Evolutionary conservation across 495 filamentous ascomycete genomes (phyloP).

Genomic region (Trichoderma parareesei): DNA sequence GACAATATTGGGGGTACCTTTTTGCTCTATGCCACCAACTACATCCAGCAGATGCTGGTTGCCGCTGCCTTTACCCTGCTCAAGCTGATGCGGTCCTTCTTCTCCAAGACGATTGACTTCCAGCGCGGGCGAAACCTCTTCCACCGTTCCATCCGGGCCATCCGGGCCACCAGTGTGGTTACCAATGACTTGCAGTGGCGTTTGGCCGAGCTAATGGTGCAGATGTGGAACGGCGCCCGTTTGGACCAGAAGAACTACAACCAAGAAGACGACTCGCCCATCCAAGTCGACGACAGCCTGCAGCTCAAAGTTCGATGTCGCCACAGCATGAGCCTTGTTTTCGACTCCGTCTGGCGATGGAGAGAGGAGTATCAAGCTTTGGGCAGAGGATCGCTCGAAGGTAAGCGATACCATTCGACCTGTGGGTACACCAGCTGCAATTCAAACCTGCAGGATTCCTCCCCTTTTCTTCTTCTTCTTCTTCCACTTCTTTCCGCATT

Average conservation of each 20-base stretch:
- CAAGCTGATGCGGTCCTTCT: constrained; percentile 80
- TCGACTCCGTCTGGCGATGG: constrained; percentile 91
- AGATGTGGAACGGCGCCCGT: constrained; percentile 77
- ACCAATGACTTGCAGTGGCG: constrained; percentile 81
- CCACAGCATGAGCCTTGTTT: constrained; percentile 90
- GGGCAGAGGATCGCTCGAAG: constrained; percentile 69
- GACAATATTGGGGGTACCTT: constrained; percentile 23
- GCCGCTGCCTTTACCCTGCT: constrained; percentile 77
- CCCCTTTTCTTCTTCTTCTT: constrained; percentile 11
- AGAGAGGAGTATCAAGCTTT: constrained; percentile 76
- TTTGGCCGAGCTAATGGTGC: constrained; percentile 80
- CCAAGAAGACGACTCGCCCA: constrained; percentile 29
- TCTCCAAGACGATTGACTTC: constrained; percentile 63
- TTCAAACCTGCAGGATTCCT: constrained; percentile 1
- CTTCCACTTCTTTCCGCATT: background rate
- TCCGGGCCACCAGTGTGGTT: constrained; percentile 68
- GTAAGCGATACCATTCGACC: constrained; percentile 35
- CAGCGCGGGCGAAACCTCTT: constrained; percentile 68
- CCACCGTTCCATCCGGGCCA: constrained; percentile 64
- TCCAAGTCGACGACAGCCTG: constrained; percentile 59
- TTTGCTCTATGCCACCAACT: constrained; percentile 70
- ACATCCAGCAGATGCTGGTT: constrained; percentile 87
- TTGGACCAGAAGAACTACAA: constrained; percentile 37
- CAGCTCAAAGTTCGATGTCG: constrained; percentile 81
- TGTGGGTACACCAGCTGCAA: constrained; percentile 10